A percentile compares a stretch with the other conserved stretches of the same genome.
Conservation (phyloP, 768 basidiomycete genomes). For the Pholiota microspora region DNA sequence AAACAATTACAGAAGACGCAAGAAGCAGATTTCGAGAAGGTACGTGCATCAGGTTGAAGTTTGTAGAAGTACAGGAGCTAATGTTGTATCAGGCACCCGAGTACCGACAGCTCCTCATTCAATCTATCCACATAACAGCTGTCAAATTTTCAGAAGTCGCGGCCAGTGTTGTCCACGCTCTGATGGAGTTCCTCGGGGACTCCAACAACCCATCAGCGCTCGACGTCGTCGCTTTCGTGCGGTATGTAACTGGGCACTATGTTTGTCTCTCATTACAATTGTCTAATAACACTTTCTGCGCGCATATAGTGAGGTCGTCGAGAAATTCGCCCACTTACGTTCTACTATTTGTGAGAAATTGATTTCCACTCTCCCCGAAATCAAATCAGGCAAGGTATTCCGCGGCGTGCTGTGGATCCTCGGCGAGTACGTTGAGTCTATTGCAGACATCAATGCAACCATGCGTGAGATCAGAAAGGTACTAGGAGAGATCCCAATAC, state of each 20-base stretch:
- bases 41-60: slow-evolving; percentile 23
- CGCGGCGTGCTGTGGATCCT: slow-evolving; percentile 96
- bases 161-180: slow-evolving; percentile 88
- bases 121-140: slow-evolving; percentile 95
- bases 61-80: neutral
- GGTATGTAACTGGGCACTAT: slow-evolving; percentile 25
- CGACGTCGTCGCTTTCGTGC: slow-evolving; percentile 81
- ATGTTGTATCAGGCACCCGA: slow-evolving; percentile 71
- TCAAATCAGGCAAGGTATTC: slow-evolving; percentile 97
- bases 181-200: slow-evolving; percentile 94
- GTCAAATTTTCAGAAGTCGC: slow-evolving; percentile 97
- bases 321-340: slow-evolving; percentile 92
- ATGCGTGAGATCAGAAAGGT: slow-evolving; percentile 82
- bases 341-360: slow-evolving; percentile 83
- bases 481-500: slow-evolving; percentile 95
- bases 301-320: slow-evolving; percentile 79
- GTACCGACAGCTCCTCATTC: slow-evolving; percentile 94
- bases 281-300: neutral
- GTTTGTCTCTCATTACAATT: neutral
- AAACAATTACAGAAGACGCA: slow-evolving; percentile 95
- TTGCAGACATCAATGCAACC: slow-evolving; percentile 64
- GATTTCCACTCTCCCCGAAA: slow-evolving; percentile 73
- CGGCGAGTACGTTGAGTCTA: slow-evolving; percentile 86
- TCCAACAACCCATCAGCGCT: slow-evolving; percentile 93
- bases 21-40: slow-evolving; percentile 92